Conservation (phyloP, 148 eudicot genomes). For the Mesembryanthemum crystallinum region DNA sequence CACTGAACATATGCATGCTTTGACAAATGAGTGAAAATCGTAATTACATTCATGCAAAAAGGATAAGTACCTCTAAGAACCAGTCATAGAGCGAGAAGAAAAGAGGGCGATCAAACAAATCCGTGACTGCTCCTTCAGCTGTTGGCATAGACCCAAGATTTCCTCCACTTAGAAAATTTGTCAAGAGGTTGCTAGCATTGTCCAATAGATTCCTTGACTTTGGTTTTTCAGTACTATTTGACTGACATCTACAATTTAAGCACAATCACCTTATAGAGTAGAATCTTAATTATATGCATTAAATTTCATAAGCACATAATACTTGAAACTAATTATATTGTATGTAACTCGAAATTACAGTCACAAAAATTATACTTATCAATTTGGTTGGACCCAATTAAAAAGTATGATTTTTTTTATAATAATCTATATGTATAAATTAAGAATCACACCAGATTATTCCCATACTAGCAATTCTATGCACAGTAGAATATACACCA, state of each 20-base stretch:
- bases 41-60: slow-evolving; percentile 18
- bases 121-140: slow-evolving; percentile 98
- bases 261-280: neutral
- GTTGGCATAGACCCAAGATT: slow-evolving; percentile 84
- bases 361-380: neutral
- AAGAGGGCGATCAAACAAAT: slow-evolving; percentile 86
- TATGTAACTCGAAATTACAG: neutral
- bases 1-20: neutral
- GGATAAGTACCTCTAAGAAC: slow-evolving; percentile 76
- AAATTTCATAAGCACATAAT: slow-evolving; percentile 4
- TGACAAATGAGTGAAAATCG: slow-evolving; percentile 2
- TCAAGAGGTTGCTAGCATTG: slow-evolving; percentile 92
- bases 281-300: slow-evolving; percentile 3
- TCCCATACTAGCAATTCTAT: no score
- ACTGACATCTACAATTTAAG: slow-evolving; percentile 61
- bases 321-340: slow-evolving; percentile 10
- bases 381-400: no score
- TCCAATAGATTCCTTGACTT: slow-evolving; percentile 71
- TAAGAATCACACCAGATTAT: no score
- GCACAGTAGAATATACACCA: neutral
- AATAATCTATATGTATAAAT: no score
- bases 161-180: slow-evolving; percentile 84
- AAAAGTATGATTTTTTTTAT: no score
- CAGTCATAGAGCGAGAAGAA: slow-evolving; percentile 92
- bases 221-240: slow-evolving; percentile 60